These are phyloP conservation scores for Tympanopsis confertula DNA, from an alignment of 2,329 filamentous ascomycete genomes.

Conservation along the genomic window DNA sequence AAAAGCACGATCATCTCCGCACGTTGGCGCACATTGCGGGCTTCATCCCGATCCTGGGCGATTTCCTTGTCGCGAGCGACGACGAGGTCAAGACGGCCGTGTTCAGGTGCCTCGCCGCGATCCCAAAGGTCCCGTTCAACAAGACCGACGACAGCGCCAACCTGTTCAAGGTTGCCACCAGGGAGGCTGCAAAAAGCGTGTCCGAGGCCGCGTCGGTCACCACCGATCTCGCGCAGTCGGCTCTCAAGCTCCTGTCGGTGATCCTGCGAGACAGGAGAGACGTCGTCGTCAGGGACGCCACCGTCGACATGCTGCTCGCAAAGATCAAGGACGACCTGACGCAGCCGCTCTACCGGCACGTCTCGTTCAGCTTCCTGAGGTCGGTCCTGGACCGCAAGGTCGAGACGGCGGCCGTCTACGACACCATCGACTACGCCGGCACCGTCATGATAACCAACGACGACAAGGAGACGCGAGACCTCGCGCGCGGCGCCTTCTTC, in stretches of 20 bases:
- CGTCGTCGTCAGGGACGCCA: constrained; percentile 66
- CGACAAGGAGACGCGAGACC: constrained; percentile 73
- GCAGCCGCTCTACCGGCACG: constrained; percentile 80
- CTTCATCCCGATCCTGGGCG: constrained; percentile 80
- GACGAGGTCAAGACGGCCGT: constrained; percentile 88
- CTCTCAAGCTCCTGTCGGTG: constrained; percentile 76
- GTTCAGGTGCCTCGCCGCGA: constrained; percentile 71
- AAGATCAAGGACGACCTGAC: constrained; percentile 81
- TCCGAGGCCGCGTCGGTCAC: constrained; percentile 67
- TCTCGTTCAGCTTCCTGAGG: constrained; percentile 88
- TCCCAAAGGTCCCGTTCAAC: constrained; percentile 72
- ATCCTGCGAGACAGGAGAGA: constrained; percentile 72
- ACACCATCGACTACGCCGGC: constrained; percentile 78
- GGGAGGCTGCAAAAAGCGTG: constrained; percentile 73
- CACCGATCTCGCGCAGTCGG: constrained; percentile 74
- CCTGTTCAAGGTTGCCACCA: constrained; percentile 65
- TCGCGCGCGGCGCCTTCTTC: constrained; percentile 81
- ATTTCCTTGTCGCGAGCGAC: constrained; percentile 71
- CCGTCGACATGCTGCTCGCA: constrained; percentile 71
- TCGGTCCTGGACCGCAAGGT: constrained; percentile 77
- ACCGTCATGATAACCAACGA: constrained; percentile 94
- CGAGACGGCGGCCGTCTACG: constrained; percentile 79
- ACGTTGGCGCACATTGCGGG: constrained; percentile 70
- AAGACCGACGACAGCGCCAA: constrained; percentile 52
- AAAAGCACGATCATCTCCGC: constrained; percentile 71